These are phyloP conservation scores for Metschnikowia amazonensis DNA, from an alignment of 805 yeast species.

Conservation along the genomic window DNA sequence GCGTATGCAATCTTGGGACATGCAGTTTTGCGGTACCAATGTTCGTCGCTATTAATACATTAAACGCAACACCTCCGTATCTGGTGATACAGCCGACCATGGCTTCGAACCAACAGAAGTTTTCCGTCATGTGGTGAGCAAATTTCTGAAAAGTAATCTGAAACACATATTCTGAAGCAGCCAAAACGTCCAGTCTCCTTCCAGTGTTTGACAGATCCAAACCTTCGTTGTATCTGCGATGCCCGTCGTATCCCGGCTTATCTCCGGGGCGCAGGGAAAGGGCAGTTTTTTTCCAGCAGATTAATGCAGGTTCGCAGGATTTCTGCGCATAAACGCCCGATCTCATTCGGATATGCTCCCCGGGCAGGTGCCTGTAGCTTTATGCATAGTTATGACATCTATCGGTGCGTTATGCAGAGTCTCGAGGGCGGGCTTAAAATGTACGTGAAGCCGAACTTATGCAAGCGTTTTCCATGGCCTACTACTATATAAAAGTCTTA, in stretches of 20 bases:
- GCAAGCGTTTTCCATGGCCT: conserved; percentile 1
- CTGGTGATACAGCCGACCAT: neutral
- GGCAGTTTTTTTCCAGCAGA: neutral
- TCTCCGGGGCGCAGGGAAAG: neutral
- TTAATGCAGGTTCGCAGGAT: neutral
- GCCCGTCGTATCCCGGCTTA: neutral
- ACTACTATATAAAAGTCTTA: neutral
- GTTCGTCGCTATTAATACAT: neutral
- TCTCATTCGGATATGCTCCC: neutral
- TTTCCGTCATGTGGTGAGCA: too few relatives aligned
- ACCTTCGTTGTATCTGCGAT: neutral
- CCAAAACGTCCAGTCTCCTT: too few relatives aligned
- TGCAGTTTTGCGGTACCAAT: neutral
- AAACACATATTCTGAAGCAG: too few relatives aligned
- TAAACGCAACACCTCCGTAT: neutral
- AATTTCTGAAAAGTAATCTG: too few relatives aligned
- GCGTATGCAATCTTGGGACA: conserved; percentile 1
- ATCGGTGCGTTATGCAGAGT: conserved; percentile 5
- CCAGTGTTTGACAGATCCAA: neutral
- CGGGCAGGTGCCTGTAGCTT: neutral
- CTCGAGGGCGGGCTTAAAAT: conserved; percentile 1
- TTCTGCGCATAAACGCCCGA: conserved; percentile 3
- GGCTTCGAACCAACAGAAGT: neutral
- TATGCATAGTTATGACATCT: conserved; percentile 5
- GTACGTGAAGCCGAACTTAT: conserved; percentile 3